These are phyloP conservation scores for Podospora anserina DNA, from an alignment of 495 filamentous ascomycete genomes.

Conservation along the genomic window DNA sequence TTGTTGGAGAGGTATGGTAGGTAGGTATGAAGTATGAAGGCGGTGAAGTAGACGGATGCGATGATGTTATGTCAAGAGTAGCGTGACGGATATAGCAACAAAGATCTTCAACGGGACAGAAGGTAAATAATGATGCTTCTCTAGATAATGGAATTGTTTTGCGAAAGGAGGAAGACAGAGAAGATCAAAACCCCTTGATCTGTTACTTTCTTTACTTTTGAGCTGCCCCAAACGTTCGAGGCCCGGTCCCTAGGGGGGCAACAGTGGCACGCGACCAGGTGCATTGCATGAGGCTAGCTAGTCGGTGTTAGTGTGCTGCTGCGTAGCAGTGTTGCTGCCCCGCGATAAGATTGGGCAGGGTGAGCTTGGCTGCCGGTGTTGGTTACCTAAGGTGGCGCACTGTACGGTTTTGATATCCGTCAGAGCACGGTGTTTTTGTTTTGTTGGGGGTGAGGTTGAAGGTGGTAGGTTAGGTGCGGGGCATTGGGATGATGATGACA, in stretches of 20 bases:
- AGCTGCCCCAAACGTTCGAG: no score
- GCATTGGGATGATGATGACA: constrained; percentile 2
- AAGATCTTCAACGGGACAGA: neutral
- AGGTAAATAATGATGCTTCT: neutral
- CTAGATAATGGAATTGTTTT: neutral
- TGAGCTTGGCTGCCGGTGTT: neutral
- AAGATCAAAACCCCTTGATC: neutral
- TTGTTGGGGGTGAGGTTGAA: neutral
- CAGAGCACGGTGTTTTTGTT: neutral
- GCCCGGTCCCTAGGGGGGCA: neutral
- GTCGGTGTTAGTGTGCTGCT: neutral
- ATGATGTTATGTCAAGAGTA: neutral
- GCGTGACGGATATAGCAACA: neutral
- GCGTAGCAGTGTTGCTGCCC: neutral
- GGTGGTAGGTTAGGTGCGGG: neutral
- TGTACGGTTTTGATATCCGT: neutral
- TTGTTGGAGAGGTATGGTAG: neutral
- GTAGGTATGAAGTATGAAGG: neutral
- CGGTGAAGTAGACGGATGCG: neutral
- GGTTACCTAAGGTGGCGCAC: neutral
- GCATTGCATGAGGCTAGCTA: neutral
- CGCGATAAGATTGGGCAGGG: constrained; percentile 5
- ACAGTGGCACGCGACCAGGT: neutral
- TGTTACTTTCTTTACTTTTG: no score
- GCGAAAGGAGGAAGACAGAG: neutral